Percentiles rank a stretch among this genome's conserved stretches.
Conservation (phyloP, 148 eudicot genomes). For the Tetragonia tetragonoides region DNA sequence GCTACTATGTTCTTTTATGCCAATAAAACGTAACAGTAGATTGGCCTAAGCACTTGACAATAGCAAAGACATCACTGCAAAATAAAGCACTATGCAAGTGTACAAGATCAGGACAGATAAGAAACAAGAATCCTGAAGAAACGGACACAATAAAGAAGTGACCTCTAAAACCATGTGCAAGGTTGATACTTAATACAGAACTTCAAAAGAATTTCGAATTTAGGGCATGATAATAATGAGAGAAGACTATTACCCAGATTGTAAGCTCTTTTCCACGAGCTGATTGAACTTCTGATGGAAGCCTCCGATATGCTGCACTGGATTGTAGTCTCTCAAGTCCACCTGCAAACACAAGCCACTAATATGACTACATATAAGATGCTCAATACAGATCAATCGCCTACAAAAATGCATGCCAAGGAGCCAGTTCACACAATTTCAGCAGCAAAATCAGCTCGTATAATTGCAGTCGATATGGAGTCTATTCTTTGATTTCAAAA, state of each 20-base stretch:
- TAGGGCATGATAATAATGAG: slow-evolving; percentile 2
- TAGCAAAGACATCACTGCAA: not conserved
- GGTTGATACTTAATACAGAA: no score
- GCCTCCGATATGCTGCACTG: slow-evolving; percentile 68
- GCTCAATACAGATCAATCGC: not conserved
- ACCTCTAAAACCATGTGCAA: no score
- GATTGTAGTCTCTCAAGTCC: slow-evolving; percentile 68
- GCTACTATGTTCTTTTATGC: not conserved
- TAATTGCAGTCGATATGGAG: not conserved
- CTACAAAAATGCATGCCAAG: not conserved
- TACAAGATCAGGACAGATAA: not conserved
- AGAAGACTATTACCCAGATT: slow-evolving; percentile 47
- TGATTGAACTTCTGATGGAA: slow-evolving; percentile 68
- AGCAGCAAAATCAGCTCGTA: not conserved
- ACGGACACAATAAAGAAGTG: not conserved
- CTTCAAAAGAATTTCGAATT: not conserved
- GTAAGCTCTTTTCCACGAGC: slow-evolving; percentile 61
- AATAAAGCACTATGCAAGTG: not conserved
- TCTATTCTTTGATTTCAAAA: not conserved
- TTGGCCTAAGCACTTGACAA: not conserved
- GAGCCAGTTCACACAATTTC: not conserved
- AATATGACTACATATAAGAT: slow-evolving; percentile 4
- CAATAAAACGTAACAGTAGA: not conserved
- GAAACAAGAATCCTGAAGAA: not conserved
- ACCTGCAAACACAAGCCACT: slow-evolving; percentile 42